phyloP scores from a whole-genome alignment of 306 rosid genomes.

The Sindora glabra region DNA sequence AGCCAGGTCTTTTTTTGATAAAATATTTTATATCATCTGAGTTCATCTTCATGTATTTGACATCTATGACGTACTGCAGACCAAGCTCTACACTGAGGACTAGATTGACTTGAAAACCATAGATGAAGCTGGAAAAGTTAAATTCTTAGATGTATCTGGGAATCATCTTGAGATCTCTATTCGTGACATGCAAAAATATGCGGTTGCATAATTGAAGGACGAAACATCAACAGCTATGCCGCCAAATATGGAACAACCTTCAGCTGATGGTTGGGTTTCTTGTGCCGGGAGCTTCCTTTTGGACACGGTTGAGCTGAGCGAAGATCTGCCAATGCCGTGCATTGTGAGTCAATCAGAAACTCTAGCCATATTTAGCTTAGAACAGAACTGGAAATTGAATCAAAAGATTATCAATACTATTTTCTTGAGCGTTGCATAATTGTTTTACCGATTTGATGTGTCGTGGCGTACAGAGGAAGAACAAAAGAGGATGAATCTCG shows the following conservation, averaged over 20 bases:
- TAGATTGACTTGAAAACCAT: constrained; percentile 35
- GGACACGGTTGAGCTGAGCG: constrained; percentile 4
- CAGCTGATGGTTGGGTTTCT: constrained; percentile 9
- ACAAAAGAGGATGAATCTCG: no score
- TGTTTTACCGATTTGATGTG: neutral
- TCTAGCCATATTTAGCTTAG: neutral
- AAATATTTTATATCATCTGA: neutral
- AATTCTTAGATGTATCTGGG: constrained; percentile 31
- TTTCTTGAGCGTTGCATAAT: neutral
- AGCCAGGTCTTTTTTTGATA: neutral
- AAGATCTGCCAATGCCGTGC: neutral
- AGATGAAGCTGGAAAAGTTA: constrained; percentile 47
- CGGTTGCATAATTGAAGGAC: constrained; percentile 30
- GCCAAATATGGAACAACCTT: neutral
- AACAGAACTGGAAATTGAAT: neutral
- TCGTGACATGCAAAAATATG: constrained; percentile 18
- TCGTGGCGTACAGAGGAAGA: no score
- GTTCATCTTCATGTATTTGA: neutral
- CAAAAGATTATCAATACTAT: neutral
- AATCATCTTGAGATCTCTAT: constrained; percentile 25
- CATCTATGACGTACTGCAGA: constrained; percentile 20
- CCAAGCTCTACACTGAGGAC: constrained; percentile 36
- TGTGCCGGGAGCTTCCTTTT: constrained; percentile 12
- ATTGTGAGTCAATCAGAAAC: neutral
- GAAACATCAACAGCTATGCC: constrained; percentile 19